Evolutionary conservation across 768 basidiomycete species (phyloP).

Genomic region (Antrodiella citrinella): DNA sequence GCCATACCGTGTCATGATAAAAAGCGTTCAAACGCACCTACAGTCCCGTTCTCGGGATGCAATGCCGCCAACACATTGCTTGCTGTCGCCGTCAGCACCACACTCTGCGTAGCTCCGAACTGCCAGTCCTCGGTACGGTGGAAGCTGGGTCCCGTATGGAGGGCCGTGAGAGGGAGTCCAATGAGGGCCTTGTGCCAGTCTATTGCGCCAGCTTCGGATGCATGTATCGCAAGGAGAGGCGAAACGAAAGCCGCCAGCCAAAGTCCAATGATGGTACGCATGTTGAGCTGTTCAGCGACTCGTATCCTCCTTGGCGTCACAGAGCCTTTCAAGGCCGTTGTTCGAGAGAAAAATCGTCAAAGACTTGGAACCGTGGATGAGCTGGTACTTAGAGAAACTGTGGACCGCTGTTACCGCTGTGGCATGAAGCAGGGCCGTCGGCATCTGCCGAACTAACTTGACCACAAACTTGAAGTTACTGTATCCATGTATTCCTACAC

Average conservation of each 20-base stretch:
- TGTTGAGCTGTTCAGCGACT: too few relatives aligned
- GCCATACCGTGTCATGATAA: neutral
- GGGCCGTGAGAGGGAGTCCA: conserved; percentile 58
- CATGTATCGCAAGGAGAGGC: neutral
- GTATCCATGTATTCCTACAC: too few relatives aligned
- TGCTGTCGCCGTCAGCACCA: conserved; percentile 58
- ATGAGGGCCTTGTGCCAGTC: conserved; percentile 83
- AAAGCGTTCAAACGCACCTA: conserved; percentile 44
- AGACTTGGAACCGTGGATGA: too few relatives aligned
- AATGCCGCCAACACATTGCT: conserved; percentile 77
- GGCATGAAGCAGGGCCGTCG: too few relatives aligned
- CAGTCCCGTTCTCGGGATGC: conserved; percentile 54
- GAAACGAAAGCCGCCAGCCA: neutral
- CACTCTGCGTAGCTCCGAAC: conserved; percentile 26
- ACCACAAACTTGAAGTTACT: too few relatives aligned
- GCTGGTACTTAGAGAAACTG: too few relatives aligned
- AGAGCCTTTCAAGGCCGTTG: too few relatives aligned
- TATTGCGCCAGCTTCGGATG: conserved; percentile 54
- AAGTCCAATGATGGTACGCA: neutral
- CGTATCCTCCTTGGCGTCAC: too few relatives aligned
- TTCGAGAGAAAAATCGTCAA: too few relatives aligned
- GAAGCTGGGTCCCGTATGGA: conserved; percentile 50
- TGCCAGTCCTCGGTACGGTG: conserved; percentile 24
- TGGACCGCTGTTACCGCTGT: too few relatives aligned
- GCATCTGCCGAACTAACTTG: too few relatives aligned